These are phyloP conservation scores for Diaporthe sp. DNA, from an alignment of 2,329 filamentous ascomycete species.

Conservation along the genomic window DNA sequence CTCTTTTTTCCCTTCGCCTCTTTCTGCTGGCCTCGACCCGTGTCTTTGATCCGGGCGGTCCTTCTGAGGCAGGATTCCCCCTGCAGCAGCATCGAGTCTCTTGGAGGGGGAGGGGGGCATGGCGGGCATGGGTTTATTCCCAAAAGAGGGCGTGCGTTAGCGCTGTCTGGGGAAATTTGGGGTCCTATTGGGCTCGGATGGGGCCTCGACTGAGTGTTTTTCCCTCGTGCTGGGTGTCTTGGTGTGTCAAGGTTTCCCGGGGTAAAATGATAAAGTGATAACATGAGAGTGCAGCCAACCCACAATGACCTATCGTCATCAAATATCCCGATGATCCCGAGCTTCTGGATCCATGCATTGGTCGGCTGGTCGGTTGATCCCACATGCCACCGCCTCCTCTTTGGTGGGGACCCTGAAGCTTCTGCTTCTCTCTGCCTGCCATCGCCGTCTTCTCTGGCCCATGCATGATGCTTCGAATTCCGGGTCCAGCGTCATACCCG, in stretches of 20 bases:
- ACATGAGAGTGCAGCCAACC: slow-evolving; percentile 2
- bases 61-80: slow-evolving; percentile 25
- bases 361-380: slow-evolving; percentile 11
- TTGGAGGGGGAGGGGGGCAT: background rate
- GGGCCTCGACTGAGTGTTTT: background rate
- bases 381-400: slow-evolving; percentile 25
- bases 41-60: slow-evolving; percentile 26
- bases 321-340: slow-evolving; percentile 27
- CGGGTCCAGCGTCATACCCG: background rate
- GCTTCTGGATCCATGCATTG: slow-evolving; percentile 22
- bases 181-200: slow-evolving; percentile 23
- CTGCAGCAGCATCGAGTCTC: slow-evolving; percentile 16
- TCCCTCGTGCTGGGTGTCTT: background rate
- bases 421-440: slow-evolving; percentile 3
- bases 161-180: slow-evolving; percentile 37
- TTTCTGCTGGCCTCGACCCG: background rate
- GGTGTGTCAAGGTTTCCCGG: slow-evolving; percentile 30
- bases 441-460: background rate
- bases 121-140: background rate
- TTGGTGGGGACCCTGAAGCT: slow-evolving; percentile 13
- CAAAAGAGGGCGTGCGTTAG: slow-evolving; percentile 28
- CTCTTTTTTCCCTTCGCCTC: background rate
- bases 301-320: slow-evolving; percentile 5
- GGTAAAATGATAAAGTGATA: slow-evolving; percentile 22
- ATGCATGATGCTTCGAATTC: background rate